Evolutionary conservation across 169 alveolate species (phyloP).

Genomic region (Perkinsus olseni): DNA sequence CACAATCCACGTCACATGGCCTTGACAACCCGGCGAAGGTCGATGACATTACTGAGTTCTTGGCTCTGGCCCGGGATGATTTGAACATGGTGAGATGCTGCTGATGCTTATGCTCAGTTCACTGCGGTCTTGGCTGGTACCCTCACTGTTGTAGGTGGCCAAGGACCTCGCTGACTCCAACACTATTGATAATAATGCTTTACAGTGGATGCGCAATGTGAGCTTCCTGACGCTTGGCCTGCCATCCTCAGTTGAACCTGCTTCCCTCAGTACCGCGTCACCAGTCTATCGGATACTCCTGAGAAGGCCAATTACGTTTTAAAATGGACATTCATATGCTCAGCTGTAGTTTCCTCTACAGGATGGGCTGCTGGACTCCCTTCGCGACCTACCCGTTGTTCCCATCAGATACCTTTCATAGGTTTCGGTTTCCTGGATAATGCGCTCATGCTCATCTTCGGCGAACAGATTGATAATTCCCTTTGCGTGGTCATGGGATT

Average conservation of each 20-base stretch:
- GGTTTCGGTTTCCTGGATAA: not conserved
- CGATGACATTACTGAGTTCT: not conserved
- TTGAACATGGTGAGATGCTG: not conserved
- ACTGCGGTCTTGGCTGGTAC: too few relatives aligned
- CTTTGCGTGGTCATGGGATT: not conserved
- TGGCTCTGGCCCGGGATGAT: not conserved
- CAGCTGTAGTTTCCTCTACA: not conserved
- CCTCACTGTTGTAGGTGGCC: not conserved
- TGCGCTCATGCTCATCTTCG: not conserved
- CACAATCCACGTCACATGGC: not conserved
- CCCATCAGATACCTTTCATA: not conserved
- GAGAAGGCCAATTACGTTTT: not conserved
- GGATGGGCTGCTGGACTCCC: too few relatives aligned
- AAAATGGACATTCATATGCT: not conserved
- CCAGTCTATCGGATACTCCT: not conserved
- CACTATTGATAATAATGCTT: not conserved
- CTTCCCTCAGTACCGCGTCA: not conserved
- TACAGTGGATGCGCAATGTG: not conserved
- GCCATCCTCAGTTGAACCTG: not conserved
- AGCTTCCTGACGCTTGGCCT: not conserved
- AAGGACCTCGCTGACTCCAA: not conserved
- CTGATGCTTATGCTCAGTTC: not conserved
- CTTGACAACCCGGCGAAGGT: not conserved
- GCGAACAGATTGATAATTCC: not conserved
- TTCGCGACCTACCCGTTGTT: not conserved